A percentile compares a stretch with the other conserved stretches of the same genome.
phyloP scores from a whole-genome alignment of 2,329 filamentous ascomycete genomes.

The Sporothrix euskadiensis region DNA sequence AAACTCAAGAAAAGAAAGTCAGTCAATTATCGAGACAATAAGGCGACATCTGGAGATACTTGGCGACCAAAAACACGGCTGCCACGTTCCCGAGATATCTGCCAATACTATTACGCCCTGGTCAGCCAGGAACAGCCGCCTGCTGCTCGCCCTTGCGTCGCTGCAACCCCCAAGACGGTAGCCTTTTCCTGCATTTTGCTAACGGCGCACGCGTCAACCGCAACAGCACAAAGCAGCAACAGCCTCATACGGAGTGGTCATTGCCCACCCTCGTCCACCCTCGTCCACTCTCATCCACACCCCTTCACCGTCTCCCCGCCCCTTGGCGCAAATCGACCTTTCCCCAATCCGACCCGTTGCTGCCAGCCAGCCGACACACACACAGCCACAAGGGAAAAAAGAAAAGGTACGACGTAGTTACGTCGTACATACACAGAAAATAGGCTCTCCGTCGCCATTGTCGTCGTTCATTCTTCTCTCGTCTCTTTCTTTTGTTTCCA shows the following conservation, averaged over 20 bases:
- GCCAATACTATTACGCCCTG: background rate
- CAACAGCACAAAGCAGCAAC: background rate
- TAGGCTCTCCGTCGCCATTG: too few relatives aligned
- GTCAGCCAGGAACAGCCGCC: slow-evolving; percentile 16
- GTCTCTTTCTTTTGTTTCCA: background rate
- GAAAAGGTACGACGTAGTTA: too few relatives aligned
- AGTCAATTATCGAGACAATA: background rate
- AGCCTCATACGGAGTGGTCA: too few relatives aligned
- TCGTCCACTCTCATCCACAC: background rate
- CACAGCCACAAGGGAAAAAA: background rate
- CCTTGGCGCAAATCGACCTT: slow-evolving; percentile 13
- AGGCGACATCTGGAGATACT: background rate
- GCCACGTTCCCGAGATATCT: background rate
- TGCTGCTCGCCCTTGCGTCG: slow-evolving; percentile 14
- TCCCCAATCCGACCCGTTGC: slow-evolving; percentile 10
- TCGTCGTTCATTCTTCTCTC: background rate
- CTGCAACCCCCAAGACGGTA: slow-evolving; percentile 2
- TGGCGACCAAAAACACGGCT: background rate
- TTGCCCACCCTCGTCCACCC: background rate
- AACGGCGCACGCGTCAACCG: background rate
- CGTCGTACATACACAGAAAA: background rate
- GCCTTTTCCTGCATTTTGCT: background rate
- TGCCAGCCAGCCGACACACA: background rate
- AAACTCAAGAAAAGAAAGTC: background rate
- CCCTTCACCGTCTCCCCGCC: slow-evolving; percentile 18